Base-by-base conservation (phyloP, 116 monocot species). In the Zostera marina region DNA sequence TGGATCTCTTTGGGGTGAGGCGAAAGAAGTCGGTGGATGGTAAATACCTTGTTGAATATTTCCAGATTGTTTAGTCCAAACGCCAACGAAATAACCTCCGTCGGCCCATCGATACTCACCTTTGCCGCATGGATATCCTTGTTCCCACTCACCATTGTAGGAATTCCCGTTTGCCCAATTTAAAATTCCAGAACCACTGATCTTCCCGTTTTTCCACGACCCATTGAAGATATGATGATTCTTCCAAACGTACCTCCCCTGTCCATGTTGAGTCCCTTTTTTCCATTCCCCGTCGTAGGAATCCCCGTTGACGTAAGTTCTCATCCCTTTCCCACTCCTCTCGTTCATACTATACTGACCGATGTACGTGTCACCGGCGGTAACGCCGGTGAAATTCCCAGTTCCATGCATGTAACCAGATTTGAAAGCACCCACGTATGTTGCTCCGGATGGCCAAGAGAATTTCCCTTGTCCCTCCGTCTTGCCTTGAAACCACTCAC, bases 281-380 rank as follows among this genome's bases (percentile, higher is more conserved):
- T 69, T 56, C 92, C 92, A 92, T 25, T 86, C 76, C 8, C 92
- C 92, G 41, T 82, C 83, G 71, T 86, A 92, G 64, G 47, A 69
- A 52, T 92, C 92, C 19, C 86, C 92, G 42, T 92, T 92, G 9
- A 78, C 49, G 71, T 80, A 92, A n/a, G 42, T 58, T 59, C 79
- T 82, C 22, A 42, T 66, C 2, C 91, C 91, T 13, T n/a, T 22
- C 39, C 91, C 85, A 45, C 85, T 81, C 74, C 76, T 79, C 22
- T 77, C 64, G 58, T 85, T 91, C 77, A 82, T 82, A 17, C 57
- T 57, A 82, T 85, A 91, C 38, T 15, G 2, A 5, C 91, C 91
- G 1, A 73, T 66, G 66, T 85, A 91, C 38, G 82, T 80, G 43
- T 91, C 91, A 5, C 86, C 86, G 41, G 72, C 58, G 63, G 77